Evolutionary conservation across 208 protist species (phyloP), one percentile per base, ranked within the genome.

Genomic region (Balamuthia mandrillaris): DNA sequence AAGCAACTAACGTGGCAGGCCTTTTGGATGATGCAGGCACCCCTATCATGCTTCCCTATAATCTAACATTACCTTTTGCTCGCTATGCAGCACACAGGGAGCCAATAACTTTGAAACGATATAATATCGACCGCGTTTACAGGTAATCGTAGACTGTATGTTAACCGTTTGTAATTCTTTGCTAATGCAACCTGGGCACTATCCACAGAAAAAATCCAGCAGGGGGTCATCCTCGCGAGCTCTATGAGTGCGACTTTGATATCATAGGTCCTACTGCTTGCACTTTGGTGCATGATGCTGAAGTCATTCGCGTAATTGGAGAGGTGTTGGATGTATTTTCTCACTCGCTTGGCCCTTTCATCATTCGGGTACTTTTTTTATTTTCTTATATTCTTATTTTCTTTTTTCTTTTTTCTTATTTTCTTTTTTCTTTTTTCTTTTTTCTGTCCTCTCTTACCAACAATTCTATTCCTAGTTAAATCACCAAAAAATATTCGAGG

Each of bases 31-130:
- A 88, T 33, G 74, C 61, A 52, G 86, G 88, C 6, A 86, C 81
- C 1, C 58, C 88, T 5, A 24, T 91, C 21, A 42, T 75, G 35
- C 42, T 91, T 31, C 85, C 82, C 6, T 87, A 86, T 47, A 86
- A 91, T 37, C 60, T 91, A 2, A 91, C 88, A 3, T 31, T 89
- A 9, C 88, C 88, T 9, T 91, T 89, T 86, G 88, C 88, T 37
- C 49, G 88, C 39, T 84, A 88, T 33, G 81, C 52, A 10, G 66
- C 66, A 1, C 45, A 75, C 47, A 56, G 75, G 29, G 52, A 70
- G 35, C 31, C 75, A 12, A 33, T 35, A 21, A 77, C 60, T 12
- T n/a, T 66, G 0, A 81, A 79, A 29, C 60, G 88, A 10, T 90
- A 78, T 31, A 51, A 84, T 7, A 74, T 88, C 24, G 68, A 49